phyloP scores from a whole-genome alignment of 1,284 basidiomycete genomes.

The Pseudozyma sp. region DNA sequence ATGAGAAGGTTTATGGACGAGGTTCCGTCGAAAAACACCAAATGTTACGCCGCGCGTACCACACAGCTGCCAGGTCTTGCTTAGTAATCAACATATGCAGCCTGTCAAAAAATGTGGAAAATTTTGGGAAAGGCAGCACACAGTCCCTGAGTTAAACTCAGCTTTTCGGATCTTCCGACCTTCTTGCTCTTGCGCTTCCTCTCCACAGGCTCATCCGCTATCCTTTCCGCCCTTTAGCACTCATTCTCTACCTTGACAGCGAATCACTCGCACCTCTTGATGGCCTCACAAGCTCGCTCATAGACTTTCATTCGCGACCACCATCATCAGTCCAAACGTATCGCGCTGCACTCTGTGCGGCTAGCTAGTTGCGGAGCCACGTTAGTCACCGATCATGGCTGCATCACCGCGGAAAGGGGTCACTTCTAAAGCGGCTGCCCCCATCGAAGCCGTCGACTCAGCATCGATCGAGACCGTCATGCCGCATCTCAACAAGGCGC shows the following conservation, averaged over 20 bases:
- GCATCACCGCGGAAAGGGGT: constrained; percentile 26
- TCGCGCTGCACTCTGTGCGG: neutral
- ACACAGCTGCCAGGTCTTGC: neutral
- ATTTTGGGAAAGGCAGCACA: constrained; percentile 32
- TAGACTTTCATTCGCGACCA: neutral
- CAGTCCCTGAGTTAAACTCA: constrained; percentile 12
- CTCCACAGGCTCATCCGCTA: neutral
- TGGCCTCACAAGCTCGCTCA: neutral
- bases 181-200: constrained; percentile 6
- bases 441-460: neutral
- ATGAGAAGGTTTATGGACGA: too few relatives aligned
- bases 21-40: too few relatives aligned
- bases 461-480: constrained; percentile 2
- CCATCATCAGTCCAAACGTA: neutral
- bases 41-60: too few relatives aligned
- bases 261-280: neutral
- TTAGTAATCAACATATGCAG: constrained; percentile 34
- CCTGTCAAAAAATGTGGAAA: constrained; percentile 24
- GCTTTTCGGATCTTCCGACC: constrained; percentile 17
- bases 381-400: constrained; percentile 16
- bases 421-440: constrained; percentile 1
- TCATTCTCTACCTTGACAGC: neutral
- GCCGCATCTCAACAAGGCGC: constrained; percentile 30
- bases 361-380: neutral
- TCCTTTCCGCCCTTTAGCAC: neutral